These are phyloP conservation scores for Gaertneriomyces sp. DNA, from an alignment of 192 early-diverging fungal species.

Conservation along the genomic window DNA sequence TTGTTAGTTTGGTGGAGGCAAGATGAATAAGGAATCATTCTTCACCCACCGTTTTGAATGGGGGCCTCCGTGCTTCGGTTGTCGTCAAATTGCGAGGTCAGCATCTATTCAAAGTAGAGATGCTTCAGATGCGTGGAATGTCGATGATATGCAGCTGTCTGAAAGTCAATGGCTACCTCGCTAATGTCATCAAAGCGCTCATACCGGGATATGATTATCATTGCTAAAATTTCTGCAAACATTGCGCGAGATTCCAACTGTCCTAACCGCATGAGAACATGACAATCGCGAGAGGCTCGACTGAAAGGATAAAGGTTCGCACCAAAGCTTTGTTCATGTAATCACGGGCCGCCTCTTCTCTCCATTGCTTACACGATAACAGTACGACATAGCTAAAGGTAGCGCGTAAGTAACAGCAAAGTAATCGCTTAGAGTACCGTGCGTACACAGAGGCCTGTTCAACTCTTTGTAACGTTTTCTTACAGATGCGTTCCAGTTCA, in stretches of 20 bases:
- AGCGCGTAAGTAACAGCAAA: background rate
- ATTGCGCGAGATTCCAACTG: conserved; percentile 19
- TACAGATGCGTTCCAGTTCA: background rate
- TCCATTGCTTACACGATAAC: conserved; percentile 17
- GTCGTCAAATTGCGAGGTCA: conserved; percentile 20
- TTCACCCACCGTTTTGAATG: conserved; percentile 9
- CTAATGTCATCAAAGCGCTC: conserved; percentile 12
- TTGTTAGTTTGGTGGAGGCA: background rate
- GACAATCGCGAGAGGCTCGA: background rate
- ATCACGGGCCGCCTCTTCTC: conserved; percentile 11
- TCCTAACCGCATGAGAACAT: background rate
- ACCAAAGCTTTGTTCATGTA: conserved; percentile 18
- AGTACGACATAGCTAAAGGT: conserved; percentile 6
- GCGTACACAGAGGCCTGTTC: conserved; percentile 4
- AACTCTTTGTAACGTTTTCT: background rate
- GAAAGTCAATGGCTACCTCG: conserved; percentile 15
- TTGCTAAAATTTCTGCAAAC: conserved; percentile 22
- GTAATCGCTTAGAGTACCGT: background rate
- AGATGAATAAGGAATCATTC: background rate
- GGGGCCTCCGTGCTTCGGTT: conserved; percentile 3
- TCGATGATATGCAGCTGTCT: background rate
- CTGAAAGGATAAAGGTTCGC: background rate
- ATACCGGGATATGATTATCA: conserved; percentile 18
- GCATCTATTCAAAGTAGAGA: background rate
- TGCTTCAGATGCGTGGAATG: background rate